A percentile compares a stretch with the other conserved stretches of the same genome.
phyloP scores from a whole-genome alignment of 139 green algal genomes.

The Chlorella sp. region DNA sequence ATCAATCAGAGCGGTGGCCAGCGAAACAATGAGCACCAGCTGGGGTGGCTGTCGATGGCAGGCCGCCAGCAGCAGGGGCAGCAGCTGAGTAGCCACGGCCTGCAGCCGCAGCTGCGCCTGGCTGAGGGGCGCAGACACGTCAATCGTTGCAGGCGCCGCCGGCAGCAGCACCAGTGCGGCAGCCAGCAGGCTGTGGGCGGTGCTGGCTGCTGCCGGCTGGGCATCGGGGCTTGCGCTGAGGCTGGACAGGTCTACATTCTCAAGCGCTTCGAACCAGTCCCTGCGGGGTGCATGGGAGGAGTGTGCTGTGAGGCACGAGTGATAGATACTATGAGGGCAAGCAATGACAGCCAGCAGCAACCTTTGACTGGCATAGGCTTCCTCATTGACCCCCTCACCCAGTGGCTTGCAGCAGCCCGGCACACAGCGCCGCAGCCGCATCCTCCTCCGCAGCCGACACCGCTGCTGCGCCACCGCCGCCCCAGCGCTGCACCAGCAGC shows the following conservation, averaged over 20 bases:
- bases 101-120: not conserved
- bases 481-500: conserved; percentile 37
- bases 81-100: not conserved
- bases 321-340: no score
- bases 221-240: conserved; percentile 7
- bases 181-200: conserved; percentile 30
- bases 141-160: not conserved
- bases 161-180: conserved; percentile 32
- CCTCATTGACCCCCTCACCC: not conserved
- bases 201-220: not conserved
- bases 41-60: conserved; percentile 28
- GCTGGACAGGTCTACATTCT: not conserved
- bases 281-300: not conserved
- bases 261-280: conserved; percentile 17
- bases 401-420: not conserved
- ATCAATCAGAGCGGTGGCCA: conserved; percentile 18
- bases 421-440: not conserved
- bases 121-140: not conserved
- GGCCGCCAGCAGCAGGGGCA: conserved; percentile 30
- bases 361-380: no score
- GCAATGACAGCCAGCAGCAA: no score
- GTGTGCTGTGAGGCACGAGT: no score
- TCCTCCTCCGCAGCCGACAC: not conserved
- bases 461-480: not conserved
- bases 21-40: conserved; percentile 19